Base-by-base conservation (phyloP, 192 early-diverging fungal species). In the Irineochytrium annulatum region DNA sequence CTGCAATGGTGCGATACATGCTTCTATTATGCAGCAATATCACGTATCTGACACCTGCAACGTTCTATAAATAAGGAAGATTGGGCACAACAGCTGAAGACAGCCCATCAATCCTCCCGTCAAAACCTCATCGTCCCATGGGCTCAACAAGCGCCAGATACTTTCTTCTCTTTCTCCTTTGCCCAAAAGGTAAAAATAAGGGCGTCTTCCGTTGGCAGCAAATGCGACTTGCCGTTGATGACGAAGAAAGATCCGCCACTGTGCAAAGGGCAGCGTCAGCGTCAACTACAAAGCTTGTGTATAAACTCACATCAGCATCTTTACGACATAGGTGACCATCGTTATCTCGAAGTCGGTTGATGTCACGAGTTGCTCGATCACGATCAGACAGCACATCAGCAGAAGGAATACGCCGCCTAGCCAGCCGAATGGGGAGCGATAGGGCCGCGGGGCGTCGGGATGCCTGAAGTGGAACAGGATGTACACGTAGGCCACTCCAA, bases 401-500 rank as follows among this genome's bases (percentile, higher is more conserved):
- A 49, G 22, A 24, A 59, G 35, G 17, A 22, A 24, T 4, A 48
- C 11, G 16, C 37, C 57, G 17, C 57, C 57, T 17, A 11, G 32
- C 3, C 60, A 16, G 4, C 60, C 60, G 4, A 62, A n/a, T 4
- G 60, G 60, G 26, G 46, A 59, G 11, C 60, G 60, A 33, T 62
- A 62, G 14, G 60, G 60, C 24, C 60, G 46, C 20, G 60, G 52
- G 20, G 51, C 60, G 37, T 62, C 3, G 19, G 60, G 60, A 24
- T 62, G 53, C 24, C 46, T 19, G 31, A 62, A 60, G 8, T 55
- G 31, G 60, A 62, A 62, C 57, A 34, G 37, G 19, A 62, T 16
- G 52, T 27, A 62, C 57, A 57, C 51, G 11, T 62, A 4, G 5
- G 46, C 52, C 6, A 62, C 22, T 5, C 60, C 60, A 29, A 60